Base-by-base conservation (phyloP, 148 eudicot species). In the Tetragonia tetragonoides region DNA sequence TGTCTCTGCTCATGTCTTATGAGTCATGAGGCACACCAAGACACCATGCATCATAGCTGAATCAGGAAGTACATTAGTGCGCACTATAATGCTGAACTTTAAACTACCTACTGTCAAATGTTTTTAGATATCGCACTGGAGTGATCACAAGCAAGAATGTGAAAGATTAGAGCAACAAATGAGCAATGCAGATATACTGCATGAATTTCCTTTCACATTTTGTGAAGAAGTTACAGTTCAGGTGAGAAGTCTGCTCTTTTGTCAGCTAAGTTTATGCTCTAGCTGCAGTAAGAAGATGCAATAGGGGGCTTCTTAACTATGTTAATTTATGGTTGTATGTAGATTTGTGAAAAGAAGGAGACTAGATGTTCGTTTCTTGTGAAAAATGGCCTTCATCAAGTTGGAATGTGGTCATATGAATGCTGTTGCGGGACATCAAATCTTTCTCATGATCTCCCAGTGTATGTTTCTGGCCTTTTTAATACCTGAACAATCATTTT, bases 341-440 rank as follows among this genome's bases (percentile, higher is more conserved):
- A 90, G 92, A 79, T 90, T 62, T 83, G 84, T 71, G 89, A 84
- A 70, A 87, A 79, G 66, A 74, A 75, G 81, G 85, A 90, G 78
- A 86, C 85, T 62, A 81, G 89, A 72, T 92, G 97, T 83, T 87
- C 97, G 10, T 93, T 93, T 77, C 71, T 95, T 67, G 79, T 47
- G 9, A 83, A 82, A 73, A 79, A 79, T 74, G 81, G 87, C 66
- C 85, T 95, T 78, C 97, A 95, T 79, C 80, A 63, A 60, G 76
- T 76, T 42, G 93, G 97, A 83, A 86, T 93, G 93, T 93, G 97
- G 97, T 87, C 75, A 64, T 75, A 79, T 80, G 99, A 95, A 85
- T 93, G 99, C 78, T 76, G 81, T 49, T 95, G 99, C 68, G 88
- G 84, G 73, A 41, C 70, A 68, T 68, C 83, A 15, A 24, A 69